These are phyloP conservation scores for Scleroderma bovista DNA, from an alignment of 768 basidiomycete genomes.

Conservation along the genomic window DNA sequence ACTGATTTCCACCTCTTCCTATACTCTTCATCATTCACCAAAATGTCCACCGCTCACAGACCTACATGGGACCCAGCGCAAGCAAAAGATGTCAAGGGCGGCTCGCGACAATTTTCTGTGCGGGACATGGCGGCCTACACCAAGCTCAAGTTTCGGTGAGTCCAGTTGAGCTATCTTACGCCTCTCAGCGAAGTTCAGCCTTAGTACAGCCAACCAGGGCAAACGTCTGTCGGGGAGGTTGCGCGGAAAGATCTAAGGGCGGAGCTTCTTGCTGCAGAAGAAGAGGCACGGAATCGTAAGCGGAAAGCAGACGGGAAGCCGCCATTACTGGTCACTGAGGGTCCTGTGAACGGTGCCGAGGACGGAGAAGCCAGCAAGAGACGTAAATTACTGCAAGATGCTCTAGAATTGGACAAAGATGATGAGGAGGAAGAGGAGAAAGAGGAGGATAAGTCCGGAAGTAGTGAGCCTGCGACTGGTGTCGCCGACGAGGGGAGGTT, in stretches of 20 bases:
- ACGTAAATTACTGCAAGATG: constrained; percentile 82
- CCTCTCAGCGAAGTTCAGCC: neutral
- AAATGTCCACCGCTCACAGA: constrained; percentile 87
- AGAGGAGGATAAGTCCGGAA: constrained; percentile 24
- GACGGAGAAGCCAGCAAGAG: constrained; percentile 73
- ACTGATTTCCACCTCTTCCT: neutral
- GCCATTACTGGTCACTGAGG: constrained; percentile 29
- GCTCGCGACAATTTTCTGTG: constrained; percentile 88
- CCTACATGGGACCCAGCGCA: constrained; percentile 98
- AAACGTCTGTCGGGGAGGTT: constrained; percentile 76
- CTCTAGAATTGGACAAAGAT: constrained; percentile 83
- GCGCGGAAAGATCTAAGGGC: constrained; percentile 72
- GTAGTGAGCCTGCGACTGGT: constrained; percentile 19
- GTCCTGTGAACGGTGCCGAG: constrained; percentile 33
- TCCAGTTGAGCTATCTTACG: constrained; percentile 1
- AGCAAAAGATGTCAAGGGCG: constrained; percentile 86
- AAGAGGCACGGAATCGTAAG: constrained; percentile 86
- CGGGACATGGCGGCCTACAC: constrained; percentile 94
- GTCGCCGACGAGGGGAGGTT: constrained; percentile 49
- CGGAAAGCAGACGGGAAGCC: constrained; percentile 79
- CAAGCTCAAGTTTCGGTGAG: constrained; percentile 94
- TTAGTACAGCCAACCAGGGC: constrained; percentile 71
- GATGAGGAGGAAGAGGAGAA: constrained; percentile 74
- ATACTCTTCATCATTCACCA: neutral
- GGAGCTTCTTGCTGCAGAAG: constrained; percentile 81